Base-by-base conservation (phyloP, 2,329 filamentous ascomycete species). In the Aspergillus fumigatiaffinis region DNA sequence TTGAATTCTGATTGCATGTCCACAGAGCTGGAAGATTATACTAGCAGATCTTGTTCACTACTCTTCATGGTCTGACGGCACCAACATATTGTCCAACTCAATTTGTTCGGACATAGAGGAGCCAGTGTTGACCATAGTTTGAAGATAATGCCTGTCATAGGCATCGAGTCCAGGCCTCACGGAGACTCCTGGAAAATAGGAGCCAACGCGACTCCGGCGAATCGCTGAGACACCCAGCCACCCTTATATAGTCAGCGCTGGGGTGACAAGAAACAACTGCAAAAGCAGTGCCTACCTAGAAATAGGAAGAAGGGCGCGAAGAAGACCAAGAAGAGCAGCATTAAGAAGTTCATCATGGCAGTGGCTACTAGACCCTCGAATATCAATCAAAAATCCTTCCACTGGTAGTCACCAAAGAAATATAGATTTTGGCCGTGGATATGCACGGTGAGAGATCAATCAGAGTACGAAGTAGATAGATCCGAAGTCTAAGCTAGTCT, bases 1-100 rank as follows among this genome's bases (percentile, higher is more conserved):
- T 95, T 51, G 90, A 94, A 52, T 95, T 95, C 68, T 91, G 23
- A 4, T 26, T 35, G 12, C 20, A 25, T 35, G 47, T 9, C 28
- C 20, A 21, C 21, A 10, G 44, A 54, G 54, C 44, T 61, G 49
- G 62, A 49, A 32, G 20, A 46, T 21, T 25, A 14, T 10, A 25
- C 21, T 23, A n/a, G 54, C 23, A 51, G 32, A 14, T 48, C 29
- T 17, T 35, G 59, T 41, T 47, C 51, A 54, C 70, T 61, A 70
- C 59, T 74, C 68, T 42, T 74, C 68, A 61, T 69, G 67, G 20
- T 72, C 70, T 44, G 75, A 69, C 52, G 79, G 75, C 28, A 76
- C 75, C 54, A 85, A 73, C 80, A 86, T 83, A 56, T 84, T 80
- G 60, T 86, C 81, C 79, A 86, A 77, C 70, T 87, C 84, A 58